Conservation (phyloP, 2,329 filamentous ascomycete genomes). For the Aureobasidium subglaciale region DNA sequence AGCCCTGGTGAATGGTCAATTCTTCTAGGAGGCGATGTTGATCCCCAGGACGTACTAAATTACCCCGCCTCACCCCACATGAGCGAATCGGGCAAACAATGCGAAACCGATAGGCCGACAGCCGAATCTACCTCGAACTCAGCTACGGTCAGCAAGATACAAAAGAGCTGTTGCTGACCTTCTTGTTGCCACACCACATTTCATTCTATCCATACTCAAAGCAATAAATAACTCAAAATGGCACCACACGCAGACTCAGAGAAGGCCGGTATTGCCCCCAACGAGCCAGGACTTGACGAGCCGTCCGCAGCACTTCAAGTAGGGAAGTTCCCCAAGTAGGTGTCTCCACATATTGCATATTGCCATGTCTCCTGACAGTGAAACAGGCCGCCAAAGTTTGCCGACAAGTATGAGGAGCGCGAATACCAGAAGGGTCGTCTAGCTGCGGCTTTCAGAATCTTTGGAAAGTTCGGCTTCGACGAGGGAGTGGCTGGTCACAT, state of each 20-base stretch:
- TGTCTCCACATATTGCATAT: neutral
- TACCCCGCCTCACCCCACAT: slow-evolving; percentile 5
- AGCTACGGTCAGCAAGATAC: neutral
- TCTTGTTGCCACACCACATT: neutral
- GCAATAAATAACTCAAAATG: slow-evolving; percentile 1
- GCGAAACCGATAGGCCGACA: slow-evolving; percentile 15
- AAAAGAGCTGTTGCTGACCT: neutral
- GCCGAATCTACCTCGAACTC: slow-evolving; percentile 1
- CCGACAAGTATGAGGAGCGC: slow-evolving; percentile 33
- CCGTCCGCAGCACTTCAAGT: slow-evolving; percentile 13
- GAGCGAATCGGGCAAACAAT: slow-evolving; percentile 1
- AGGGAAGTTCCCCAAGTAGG: slow-evolving; percentile 15
- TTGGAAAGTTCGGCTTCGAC: slow-evolving; percentile 29
- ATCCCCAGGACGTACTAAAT: neutral
- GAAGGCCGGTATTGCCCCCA: slow-evolving; percentile 11
- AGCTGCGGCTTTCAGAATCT: slow-evolving; percentile 39
- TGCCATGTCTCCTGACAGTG: neutral
- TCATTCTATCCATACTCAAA: neutral
- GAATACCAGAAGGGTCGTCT: slow-evolving; percentile 38
- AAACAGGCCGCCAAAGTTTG: slow-evolving; percentile 24
- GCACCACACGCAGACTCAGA: slow-evolving; percentile 18
- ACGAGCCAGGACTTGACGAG: slow-evolving; percentile 17
- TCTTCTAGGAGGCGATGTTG: too few species aligned
- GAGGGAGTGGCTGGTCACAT: slow-evolving; percentile 37
- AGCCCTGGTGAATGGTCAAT: neutral